phyloP scores from a whole-genome alignment of 306 rosid species.

The Vigna angularis region DNA sequence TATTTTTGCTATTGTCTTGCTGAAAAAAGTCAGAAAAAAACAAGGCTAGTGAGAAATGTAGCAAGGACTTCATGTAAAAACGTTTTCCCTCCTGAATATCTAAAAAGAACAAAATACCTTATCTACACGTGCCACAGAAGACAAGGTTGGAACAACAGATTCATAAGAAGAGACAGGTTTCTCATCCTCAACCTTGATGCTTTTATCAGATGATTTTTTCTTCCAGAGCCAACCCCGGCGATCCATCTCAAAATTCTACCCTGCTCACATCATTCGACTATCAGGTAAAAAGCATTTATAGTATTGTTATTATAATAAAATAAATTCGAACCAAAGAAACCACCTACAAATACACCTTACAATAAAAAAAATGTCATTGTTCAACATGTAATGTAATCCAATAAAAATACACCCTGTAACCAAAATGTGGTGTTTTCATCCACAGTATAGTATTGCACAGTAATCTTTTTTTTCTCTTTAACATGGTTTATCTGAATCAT shows the following conservation, averaged over 20 bases:
- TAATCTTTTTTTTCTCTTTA: neutral
- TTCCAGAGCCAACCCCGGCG: conserved; percentile 95
- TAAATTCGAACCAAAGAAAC: conserved; percentile 24
- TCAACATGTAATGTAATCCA: too few relatives aligned
- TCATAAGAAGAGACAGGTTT: conserved; percentile 58
- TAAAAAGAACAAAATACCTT: conserved; percentile 50
- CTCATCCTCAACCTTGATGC: conserved; percentile 62
- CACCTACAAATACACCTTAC: conserved; percentile 7
- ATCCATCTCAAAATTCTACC: conserved; percentile 66
- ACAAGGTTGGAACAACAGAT: conserved; percentile 46
- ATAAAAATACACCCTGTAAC: neutral
- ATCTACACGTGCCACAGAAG: conserved; percentile 57
- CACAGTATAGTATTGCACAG: neutral
- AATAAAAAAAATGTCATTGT: neutral
- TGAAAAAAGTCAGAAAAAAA: conserved; percentile 32
- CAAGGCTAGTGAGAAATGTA: conserved; percentile 26
- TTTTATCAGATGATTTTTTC: conserved; percentile 81
- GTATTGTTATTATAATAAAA: neutral
- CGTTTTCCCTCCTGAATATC: neutral
- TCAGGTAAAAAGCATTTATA: neutral
- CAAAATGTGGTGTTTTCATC: conserved; percentile 1
- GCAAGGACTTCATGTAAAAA: conserved; percentile 2
- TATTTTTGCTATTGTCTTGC: conserved; percentile 69
- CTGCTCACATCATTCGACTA: conserved; percentile 40
- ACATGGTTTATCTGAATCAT: neutral